Evolutionary conservation across 163 green algal species (phyloP), one percentile per base, ranked within the genome.

Genomic region (Prototheca wickerhamii): DNA sequence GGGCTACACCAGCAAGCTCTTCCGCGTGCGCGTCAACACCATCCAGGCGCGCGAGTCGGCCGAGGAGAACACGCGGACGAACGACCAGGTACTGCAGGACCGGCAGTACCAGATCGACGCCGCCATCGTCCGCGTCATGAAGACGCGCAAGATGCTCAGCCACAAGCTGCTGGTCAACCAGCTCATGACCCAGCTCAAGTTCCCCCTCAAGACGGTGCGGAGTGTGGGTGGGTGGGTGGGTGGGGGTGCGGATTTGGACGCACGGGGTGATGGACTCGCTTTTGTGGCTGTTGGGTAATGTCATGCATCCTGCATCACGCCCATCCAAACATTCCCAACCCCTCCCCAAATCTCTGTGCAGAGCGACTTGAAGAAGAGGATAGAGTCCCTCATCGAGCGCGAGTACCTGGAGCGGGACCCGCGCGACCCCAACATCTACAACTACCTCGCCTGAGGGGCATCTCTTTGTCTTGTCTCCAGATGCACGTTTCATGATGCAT

Each of bases 61-160:
- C 65, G 71, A 65, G 23, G 91, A 96, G 71, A 89, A 90, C 74
- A 58, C 69, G 23, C 84, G 93, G 63, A 97, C 90, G 37, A 72
- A 85, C 34, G 64, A 76, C 28, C 81, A 88, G 77, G 89, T 97
- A 56, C 87, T 96, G 75, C 90, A 97, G 76, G 93, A 98, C 75
- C 79, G 93, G 59, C 96, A 94, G 78, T 86, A 86, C 37, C 86
- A 96, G 78, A 94, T 98, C 40, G 92, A 98, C 70, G 92, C 92
- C 4, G 92, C 92, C 31, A 95, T 98, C 44, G 92, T 98, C 59
- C 88, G 92, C 60, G 89, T 97, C 67, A 97, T 98, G 91, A 98
- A 98, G 85, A 83, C 85, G 33, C 71, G 89, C 26, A 73, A 76
- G 26, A 65, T 82, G 34, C 77, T 96, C 40, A 84, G 93, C 72